phyloP scores from a whole-genome alignment of 2,329 filamentous ascomycete species.

The Fusarium agapanthi region DNA sequence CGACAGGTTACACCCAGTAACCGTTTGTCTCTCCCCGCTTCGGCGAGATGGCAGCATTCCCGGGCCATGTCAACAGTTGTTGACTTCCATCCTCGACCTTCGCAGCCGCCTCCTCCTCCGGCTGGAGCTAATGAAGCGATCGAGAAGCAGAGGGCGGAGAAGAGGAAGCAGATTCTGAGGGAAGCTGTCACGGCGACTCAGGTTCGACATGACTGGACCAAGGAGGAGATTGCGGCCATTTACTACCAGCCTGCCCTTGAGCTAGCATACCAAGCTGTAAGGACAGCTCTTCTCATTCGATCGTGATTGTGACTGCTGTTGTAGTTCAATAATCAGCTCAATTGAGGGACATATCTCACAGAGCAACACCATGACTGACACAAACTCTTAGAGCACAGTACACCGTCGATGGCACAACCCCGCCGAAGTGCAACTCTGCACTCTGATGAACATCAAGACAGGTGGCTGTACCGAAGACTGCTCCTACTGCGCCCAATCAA shows the following conservation, averaged over 20 bases:
- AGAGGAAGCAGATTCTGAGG: slow-evolving; percentile 49
- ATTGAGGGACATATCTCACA: slow-evolving; percentile 7
- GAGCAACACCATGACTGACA: slow-evolving; percentile 22
- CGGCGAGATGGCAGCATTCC: slow-evolving; percentile 33
- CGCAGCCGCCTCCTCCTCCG: slow-evolving; percentile 37
- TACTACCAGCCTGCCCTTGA: slow-evolving; percentile 86
- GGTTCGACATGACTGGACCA: slow-evolving; percentile 80
- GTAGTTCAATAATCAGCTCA: not conserved
- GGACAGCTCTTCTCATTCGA: slow-evolving; percentile 33
- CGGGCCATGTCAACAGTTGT: slow-evolving; percentile 42
- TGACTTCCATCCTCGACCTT: slow-evolving; percentile 33
- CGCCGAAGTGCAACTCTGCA: slow-evolving; percentile 87
- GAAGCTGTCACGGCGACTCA: slow-evolving; percentile 67
- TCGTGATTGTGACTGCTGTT: not conserved
- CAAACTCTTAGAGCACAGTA: slow-evolving; percentile 67
- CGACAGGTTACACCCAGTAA: slow-evolving; percentile 13
- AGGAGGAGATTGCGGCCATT: slow-evolving; percentile 81
- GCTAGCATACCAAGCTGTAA: slow-evolving; percentile 77
- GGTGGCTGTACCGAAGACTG: slow-evolving; percentile 93
- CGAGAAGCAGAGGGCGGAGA: slow-evolving; percentile 38
- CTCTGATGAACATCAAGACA: slow-evolving; percentile 96
- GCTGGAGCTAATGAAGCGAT: slow-evolving; percentile 27
- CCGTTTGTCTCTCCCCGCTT: slow-evolving; percentile 24
- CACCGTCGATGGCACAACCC: slow-evolving; percentile 89
- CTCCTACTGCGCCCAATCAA: slow-evolving; percentile 91